Base-by-base conservation (phyloP, 2,329 filamentous ascomycete species). In the Karstenula rhodostoma region DNA sequence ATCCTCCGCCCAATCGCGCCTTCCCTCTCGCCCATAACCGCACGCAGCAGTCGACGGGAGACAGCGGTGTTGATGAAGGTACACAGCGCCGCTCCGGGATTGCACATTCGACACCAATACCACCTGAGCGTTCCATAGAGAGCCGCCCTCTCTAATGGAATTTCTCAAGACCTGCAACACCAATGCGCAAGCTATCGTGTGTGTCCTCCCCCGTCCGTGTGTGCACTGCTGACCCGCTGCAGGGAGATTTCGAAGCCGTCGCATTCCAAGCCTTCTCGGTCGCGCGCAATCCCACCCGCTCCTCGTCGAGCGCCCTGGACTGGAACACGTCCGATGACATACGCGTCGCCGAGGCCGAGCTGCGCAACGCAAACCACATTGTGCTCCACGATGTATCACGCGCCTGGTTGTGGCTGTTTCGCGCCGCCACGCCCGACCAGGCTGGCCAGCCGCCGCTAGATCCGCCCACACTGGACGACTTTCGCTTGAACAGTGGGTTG, bases 101-200 rank as follows among this genome's bases (percentile, higher is more conserved):
- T 75, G 68, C 68, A 74, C 58, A 65, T 72, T 64, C 69, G 67
- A 70, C 71, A 74, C 66, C 68, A 73, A 62, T 76, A 77, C 68
- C 76, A 78, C 66, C 64, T 71, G 73, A 66, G 70, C 65, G 72
- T 78, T 74, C 76, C 76, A 65, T 78, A 76, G 70, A 66, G 67
- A 66, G 69, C 59, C 65, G 40, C 62, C 66, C 67, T 73, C 67
- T 73, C 74, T 73, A 73, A 77, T 78, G 74, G 73, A 77, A 73
- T 75, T 76, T 74, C 71, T 75, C 69, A 76, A 70, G 61, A 71
- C 70, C 40, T 77, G 75, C 65, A 66, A 60, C 59, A 77, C 76
- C 40, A 78, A 77, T 72, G 76, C 74, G 71, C 75, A 77, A 67
- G 73, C 71, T 70, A 74, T 78, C 65, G 75, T 77, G 63, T 53